phyloP scores from a whole-genome alignment of 495 filamentous ascomycete genomes.

The Cercophora samala region DNA sequence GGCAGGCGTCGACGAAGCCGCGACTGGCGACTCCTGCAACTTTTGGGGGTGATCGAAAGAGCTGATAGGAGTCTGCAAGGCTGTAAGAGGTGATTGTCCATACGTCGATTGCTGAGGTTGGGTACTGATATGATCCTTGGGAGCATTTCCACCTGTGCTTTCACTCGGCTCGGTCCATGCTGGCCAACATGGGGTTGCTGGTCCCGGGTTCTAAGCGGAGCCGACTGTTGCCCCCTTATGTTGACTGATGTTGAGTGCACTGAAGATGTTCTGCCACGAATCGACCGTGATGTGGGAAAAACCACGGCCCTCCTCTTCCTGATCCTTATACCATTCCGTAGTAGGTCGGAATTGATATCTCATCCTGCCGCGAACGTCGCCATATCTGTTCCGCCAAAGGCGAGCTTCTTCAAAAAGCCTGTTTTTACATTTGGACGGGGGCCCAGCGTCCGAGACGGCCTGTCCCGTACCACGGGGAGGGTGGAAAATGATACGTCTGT shows the following conservation, averaged over 20 bases:
- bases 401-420: constrained; percentile 38
- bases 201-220: constrained; percentile 10
- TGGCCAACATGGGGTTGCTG: not conserved
- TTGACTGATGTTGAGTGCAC: constrained; percentile 22
- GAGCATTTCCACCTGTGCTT: not conserved
- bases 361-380: constrained; percentile 26
- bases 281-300: constrained; percentile 41
- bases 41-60: not conserved
- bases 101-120: not conserved
- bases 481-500: constrained; percentile 42
- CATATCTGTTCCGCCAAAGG: constrained; percentile 17
- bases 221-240: not conserved
- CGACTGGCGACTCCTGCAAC: not conserved
- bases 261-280: constrained; percentile 35
- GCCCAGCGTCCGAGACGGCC: not conserved
- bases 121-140: not conserved
- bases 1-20: not conserved
- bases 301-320: constrained; percentile 38
- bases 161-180: not conserved
- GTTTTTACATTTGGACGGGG: constrained; percentile 37
- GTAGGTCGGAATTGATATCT: constrained; percentile 40
- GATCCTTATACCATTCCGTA: constrained; percentile 43
- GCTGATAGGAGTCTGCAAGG: not conserved
- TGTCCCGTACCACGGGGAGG: constrained; percentile 32
- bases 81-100: not conserved